Evolutionary conservation across 345 rosid species (phyloP).

Genomic region (Diplotaxis tenuifolia): DNA sequence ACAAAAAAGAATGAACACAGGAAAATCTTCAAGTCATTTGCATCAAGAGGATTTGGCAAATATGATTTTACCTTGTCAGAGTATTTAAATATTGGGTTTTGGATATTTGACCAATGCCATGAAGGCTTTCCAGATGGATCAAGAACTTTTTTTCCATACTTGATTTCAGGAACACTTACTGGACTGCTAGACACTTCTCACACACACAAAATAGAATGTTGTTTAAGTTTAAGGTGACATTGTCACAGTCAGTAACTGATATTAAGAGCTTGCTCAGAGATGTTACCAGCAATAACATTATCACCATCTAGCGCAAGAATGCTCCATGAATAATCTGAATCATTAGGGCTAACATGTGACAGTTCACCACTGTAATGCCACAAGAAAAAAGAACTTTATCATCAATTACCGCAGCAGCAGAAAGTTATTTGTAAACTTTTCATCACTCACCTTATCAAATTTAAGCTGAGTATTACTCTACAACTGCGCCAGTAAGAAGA

Average conservation of each 20-base stretch:
- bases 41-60: not conserved
- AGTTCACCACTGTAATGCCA: slow-evolving; percentile 57
- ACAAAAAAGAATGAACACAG: slow-evolving; percentile 17
- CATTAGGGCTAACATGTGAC: slow-evolving; percentile 62
- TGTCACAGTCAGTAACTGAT: not conserved
- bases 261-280: slow-evolving; percentile 12
- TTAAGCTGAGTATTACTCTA: slow-evolving; percentile 66
- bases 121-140: slow-evolving; percentile 37
- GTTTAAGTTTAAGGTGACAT: not conserved
- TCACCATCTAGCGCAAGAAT: slow-evolving; percentile 70
- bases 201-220: not conserved
- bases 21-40: not conserved
- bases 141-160: slow-evolving; percentile 56
- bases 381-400: slow-evolving; percentile 13
- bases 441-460: slow-evolving; percentile 55
- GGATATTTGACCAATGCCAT: slow-evolving; percentile 31
- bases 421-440: not conserved
- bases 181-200: slow-evolving; percentile 83
- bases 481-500: slow-evolving; percentile 66
- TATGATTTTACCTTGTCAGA: slow-evolving; percentile 52
- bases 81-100: slow-evolving; percentile 61
- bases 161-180: slow-evolving; percentile 65
- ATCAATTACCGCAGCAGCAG: slow-evolving; percentile 13
- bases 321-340: slow-evolving; percentile 67
- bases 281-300: slow-evolving; percentile 73